Percentiles rank a stretch among this genome's conserved stretches.
phyloP scores from a whole-genome alignment of 1,284 basidiomycete species.

The Cryptococcus sp. region DNA sequence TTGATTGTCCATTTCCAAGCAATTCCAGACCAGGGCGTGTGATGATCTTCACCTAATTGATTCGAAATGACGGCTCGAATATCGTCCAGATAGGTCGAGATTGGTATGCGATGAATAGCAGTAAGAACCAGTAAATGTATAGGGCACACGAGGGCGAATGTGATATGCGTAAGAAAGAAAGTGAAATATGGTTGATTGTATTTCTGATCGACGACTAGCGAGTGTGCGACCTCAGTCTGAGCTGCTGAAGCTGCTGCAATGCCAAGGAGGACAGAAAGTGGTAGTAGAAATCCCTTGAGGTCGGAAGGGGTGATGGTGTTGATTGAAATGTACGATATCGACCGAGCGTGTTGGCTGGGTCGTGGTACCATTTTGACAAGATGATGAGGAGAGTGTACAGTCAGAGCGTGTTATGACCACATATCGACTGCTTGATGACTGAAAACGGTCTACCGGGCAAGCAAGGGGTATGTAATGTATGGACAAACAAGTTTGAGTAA shows the following conservation, averaged over 20 bases:
- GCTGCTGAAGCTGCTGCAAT: slow-evolving; percentile 41
- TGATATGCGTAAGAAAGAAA: slow-evolving; percentile 48
- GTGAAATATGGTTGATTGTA: slow-evolving; percentile 47
- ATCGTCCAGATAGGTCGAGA: slow-evolving; percentile 12
- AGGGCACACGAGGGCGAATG: slow-evolving; percentile 42
- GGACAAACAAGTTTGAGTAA: too few species aligned
- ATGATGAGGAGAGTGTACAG: too few species aligned
- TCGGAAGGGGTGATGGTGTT: not conserved
- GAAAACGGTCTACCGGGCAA: too few species aligned
- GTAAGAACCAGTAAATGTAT: slow-evolving; percentile 30
- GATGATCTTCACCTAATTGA: slow-evolving; percentile 15
- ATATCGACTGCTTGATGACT: too few species aligned
- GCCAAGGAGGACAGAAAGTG: slow-evolving; percentile 33
- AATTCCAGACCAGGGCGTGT: slow-evolving; percentile 26
- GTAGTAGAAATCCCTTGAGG: slow-evolving; percentile 13
- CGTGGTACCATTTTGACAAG: too few species aligned
- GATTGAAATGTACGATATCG: slow-evolving; percentile 3
- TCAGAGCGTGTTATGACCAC: too few species aligned
- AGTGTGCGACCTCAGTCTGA: slow-evolving; percentile 45
- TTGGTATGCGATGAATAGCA: slow-evolving; percentile 9
- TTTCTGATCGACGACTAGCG: slow-evolving; percentile 19
- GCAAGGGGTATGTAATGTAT: too few species aligned
- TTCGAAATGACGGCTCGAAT: slow-evolving; percentile 15
- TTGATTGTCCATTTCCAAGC: slow-evolving; percentile 17
- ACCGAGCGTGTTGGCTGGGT: not conserved